Conservation (phyloP, 129 eudicot species). For the Flaveria bidentis region DNA sequence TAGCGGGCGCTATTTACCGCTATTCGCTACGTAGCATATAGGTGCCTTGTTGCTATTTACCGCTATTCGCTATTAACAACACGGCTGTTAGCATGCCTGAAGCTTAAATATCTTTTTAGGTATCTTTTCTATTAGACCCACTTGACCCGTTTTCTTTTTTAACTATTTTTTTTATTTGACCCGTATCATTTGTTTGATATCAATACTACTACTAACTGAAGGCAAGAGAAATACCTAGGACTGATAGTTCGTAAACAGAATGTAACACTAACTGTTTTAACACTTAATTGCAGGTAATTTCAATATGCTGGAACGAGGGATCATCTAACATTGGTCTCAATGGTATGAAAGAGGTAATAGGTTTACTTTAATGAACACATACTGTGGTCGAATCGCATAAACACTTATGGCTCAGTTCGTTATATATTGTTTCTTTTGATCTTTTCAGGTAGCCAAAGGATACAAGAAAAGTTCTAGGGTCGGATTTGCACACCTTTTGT, state of each 20-base stretch:
- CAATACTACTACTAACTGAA: not conserved
- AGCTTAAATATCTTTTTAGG: not conserved
- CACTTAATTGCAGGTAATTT: constrained; percentile 53
- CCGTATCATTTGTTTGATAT: not conserved
- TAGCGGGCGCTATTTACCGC: too few relatives aligned
- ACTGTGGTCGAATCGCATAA: not conserved
- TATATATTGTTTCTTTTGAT: not conserved
- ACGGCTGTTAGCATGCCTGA: not conserved
- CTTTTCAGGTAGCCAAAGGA: constrained; percentile 56
- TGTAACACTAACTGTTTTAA: not conserved
- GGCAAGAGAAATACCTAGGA: too few relatives aligned
- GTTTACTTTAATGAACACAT: not conserved
- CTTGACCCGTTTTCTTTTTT: not conserved
- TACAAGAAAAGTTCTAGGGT: constrained; percentile 54
- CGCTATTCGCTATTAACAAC: too few relatives aligned
- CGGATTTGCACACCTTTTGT: constrained; percentile 55
- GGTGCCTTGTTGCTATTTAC: too few relatives aligned
- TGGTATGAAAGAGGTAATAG: constrained; percentile 70
- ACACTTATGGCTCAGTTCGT: not conserved
- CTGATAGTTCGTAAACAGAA: not conserved
- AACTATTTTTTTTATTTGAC: not conserved
- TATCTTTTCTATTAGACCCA: not conserved
- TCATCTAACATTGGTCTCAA: constrained; percentile 48
- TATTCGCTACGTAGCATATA: too few relatives aligned
- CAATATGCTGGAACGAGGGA: constrained; percentile 64